Evolutionary conservation across 1,139 yeast species (phyloP), one percentile per base, ranked within the genome.

Genomic region (Geotrichum cucujoidarum): DNA sequence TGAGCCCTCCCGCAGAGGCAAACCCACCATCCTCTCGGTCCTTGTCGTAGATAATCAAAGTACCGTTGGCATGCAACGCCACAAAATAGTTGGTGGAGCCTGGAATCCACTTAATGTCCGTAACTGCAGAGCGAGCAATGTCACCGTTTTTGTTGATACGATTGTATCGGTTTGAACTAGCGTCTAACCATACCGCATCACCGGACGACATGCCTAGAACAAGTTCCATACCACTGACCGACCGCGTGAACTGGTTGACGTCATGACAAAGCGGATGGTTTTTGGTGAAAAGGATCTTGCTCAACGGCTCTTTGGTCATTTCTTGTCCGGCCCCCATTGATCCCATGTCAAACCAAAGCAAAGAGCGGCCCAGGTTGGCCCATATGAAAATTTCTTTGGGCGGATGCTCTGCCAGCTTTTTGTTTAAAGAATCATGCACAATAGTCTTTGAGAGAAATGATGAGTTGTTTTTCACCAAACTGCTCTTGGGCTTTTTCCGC

Each of bases 131-230:
- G 11, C 61, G 52, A 36, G 70, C 64, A 40, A 70, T 64, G 40
- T 62, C 65, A 16, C 72, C 73, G 50, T 70, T 68, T 56, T 77
- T 77, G 60, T 77, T 77, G 63, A 77, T 66, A 36, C 81, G 69
- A 24, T 74, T 62, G 60, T 75, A 78, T 49, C 71, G 69, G 60
- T 69, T 67, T 40, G 71, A 67, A 25, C 67, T 61, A 13, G 77
- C 72, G 54, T 76, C 80, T 31, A 73, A 57, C 81, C 81, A 78
- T n/a, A 78, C 54, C n/a, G 76, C 62, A 55, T 78, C 83, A 22
- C 81, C 80, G 1, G 76, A 64, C 1, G 77, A 68, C 53, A 74
- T 72, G 4, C 81, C 82, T 14, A 76, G 57, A 7, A 73, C 62
- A n/a, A 75, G 61, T 49, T 78, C 83, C 14, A 77, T 53, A 47